phyloP scores from a whole-genome alignment of 2,329 filamentous ascomycete genomes.

The Mycocentrospora acerina region DNA sequence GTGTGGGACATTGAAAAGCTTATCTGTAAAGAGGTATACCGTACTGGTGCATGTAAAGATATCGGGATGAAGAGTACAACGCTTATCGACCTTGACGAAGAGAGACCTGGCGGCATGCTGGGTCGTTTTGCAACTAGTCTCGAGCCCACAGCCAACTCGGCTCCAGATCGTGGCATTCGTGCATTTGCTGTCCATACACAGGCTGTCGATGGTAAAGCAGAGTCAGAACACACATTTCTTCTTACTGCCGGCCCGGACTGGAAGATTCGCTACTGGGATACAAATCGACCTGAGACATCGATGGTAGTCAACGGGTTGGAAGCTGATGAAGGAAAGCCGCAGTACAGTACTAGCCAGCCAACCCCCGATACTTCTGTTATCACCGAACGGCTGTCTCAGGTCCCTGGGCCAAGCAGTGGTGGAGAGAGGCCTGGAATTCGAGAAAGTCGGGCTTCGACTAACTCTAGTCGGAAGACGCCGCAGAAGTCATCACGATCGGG shows the following conservation, averaged over 20 bases:
- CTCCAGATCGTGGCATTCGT: slow-evolving; percentile 68
- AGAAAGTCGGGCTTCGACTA: slow-evolving; percentile 27
- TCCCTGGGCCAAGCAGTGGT: slow-evolving; percentile 10
- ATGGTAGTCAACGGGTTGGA: slow-evolving; percentile 77
- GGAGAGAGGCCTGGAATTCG: no score
- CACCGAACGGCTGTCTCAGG: slow-evolving; percentile 38
- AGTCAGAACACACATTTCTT: slow-evolving; percentile 77
- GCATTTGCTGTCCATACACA: slow-evolving; percentile 74
- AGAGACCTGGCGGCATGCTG: slow-evolving; percentile 81
- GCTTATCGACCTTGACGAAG: slow-evolving; percentile 86
- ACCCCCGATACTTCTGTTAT: slow-evolving; percentile 45
- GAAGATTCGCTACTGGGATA: slow-evolving; percentile 92
- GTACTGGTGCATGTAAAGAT: slow-evolving; percentile 52
- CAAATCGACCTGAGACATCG: slow-evolving; percentile 74
- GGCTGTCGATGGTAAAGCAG: slow-evolving; percentile 67
- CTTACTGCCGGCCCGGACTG: slow-evolving; percentile 87
- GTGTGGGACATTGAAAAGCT: slow-evolving; percentile 95
- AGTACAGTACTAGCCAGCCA: slow-evolving; percentile 54
- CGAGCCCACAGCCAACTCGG: slow-evolving; percentile 49
- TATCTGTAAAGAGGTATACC: slow-evolving; percentile 85
- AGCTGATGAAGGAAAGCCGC: slow-evolving; percentile 69
- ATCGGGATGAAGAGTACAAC: slow-evolving; percentile 57
- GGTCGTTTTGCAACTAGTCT: slow-evolving; percentile 77
- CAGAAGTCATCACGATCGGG: slow-evolving; percentile 68
- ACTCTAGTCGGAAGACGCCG: slow-evolving; percentile 39